Conservation (phyloP, 257 asterid species). For the Buddleja alternifolia region DNA sequence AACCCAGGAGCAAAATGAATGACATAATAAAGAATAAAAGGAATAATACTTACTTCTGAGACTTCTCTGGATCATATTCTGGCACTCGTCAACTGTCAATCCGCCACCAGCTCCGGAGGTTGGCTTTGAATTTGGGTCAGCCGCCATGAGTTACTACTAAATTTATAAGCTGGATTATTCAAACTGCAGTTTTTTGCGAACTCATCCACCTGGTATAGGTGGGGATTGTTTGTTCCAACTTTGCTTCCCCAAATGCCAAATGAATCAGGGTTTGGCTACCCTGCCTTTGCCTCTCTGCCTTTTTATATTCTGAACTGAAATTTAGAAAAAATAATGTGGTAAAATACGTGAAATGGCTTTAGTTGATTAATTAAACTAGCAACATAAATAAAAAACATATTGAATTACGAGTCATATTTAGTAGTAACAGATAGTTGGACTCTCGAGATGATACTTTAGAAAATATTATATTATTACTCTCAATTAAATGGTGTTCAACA, state of each 20-base stretch:
- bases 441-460: too few species aligned
- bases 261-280: not conserved
- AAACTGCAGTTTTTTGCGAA: not conserved
- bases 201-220: not conserved
- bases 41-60: slow-evolving; percentile 51
- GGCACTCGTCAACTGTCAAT: slow-evolving; percentile 57
- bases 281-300: too few species aligned
- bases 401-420: too few species aligned
- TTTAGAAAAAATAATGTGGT: too few species aligned
- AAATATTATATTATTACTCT: too few species aligned
- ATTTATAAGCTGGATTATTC: not conserved
- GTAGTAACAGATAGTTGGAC: too few species aligned
- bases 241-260: slow-evolving; percentile 1
- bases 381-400: too few species aligned
- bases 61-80: slow-evolving; percentile 64
- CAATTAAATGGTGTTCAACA: too few species aligned
- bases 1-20: not conserved
- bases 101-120: slow-evolving; percentile 35
- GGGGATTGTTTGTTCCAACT: too few species aligned
- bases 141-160: slow-evolving; percentile 21
- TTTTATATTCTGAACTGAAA: too few species aligned
- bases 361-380: too few species aligned
- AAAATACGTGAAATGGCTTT: too few species aligned
- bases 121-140: slow-evolving; percentile 1
- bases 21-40: not conserved